Evolutionary conservation across 2,329 filamentous ascomycete genomes (phyloP), one percentile per base, ranked within the genome.

Genomic region (Epichloe scottii): DNA sequence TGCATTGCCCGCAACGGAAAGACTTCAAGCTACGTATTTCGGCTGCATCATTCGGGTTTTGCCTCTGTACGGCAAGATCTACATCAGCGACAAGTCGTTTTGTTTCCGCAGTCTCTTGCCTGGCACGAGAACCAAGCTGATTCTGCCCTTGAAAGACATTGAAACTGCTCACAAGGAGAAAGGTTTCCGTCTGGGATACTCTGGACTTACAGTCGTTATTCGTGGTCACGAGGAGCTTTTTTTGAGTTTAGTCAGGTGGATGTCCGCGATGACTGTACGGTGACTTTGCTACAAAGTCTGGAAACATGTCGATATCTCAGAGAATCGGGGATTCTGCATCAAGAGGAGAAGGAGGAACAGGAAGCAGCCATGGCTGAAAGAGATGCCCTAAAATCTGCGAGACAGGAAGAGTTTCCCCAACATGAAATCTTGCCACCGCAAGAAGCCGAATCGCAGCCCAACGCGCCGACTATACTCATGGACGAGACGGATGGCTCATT

Each of bases 151-250:
- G 50, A 89, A 83, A 60, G 90, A 97, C 60, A 85, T 97, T 47
- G 88, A 96, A 65, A 97, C 89, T 55, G 88, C 89, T 6, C 84
- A 91, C 60, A 96, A 95, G 68, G 90, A 96, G 66, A 95, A 93
- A 61, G 91, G 93, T 0, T 97, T 96, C 62, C 81, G 90, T 1
- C 87, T 95, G 60, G 88, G 89, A 6, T 96, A 95, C 59, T 85
- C 88, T 19, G 93, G 90, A 5, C 76, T 98, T 40, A 89, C 95
- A 0, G 74, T 97, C n/a, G 86, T 95, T 4, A 94, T 98, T 56
- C 83, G 86, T 49, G 93, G 90, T 0, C 89, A 96, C 55, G 93
- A 97, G 64, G 93, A 97, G 66, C 71, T 98, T 97, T 66, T 66
- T 97, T 98, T 61, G 91, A 98, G 64, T 97, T 97, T 62, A 78